These are phyloP conservation scores for Sequoia sempervirens DNA, from an alignment of 75 land plant species.

Conservation along the genomic window DNA sequence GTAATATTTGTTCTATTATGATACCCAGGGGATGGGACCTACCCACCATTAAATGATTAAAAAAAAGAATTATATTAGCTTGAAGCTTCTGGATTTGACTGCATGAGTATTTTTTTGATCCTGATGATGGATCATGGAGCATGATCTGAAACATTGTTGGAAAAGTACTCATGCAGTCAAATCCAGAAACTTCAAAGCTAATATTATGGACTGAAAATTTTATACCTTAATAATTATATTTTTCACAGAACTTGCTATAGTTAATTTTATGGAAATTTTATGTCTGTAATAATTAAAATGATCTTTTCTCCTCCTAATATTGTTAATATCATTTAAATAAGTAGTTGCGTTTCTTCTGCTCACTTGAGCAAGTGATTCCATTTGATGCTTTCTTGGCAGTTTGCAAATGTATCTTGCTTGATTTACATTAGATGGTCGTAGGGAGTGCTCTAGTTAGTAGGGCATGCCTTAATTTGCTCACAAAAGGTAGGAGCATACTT, in stretches of 20 bases:
- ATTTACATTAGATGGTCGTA: neutral
- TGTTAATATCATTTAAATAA: neutral
- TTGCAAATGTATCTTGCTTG: neutral
- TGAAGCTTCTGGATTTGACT: too few relatives aligned
- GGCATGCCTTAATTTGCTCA: neutral
- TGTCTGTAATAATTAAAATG: neutral
- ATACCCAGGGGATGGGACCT: too few relatives aligned
- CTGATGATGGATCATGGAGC: too few relatives aligned
- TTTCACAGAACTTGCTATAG: neutral
- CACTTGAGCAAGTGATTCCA: neutral
- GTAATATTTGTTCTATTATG: too few relatives aligned
- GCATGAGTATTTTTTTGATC: too few relatives aligned
- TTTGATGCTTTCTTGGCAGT: neutral
- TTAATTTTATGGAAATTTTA: neutral
- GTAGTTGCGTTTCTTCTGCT: neutral
- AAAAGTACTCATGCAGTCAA: too few relatives aligned
- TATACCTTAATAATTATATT: too few relatives aligned
- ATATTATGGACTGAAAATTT: too few relatives aligned
- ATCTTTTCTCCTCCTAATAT: neutral
- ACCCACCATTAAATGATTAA: too few relatives aligned
- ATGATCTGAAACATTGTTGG: too few relatives aligned
- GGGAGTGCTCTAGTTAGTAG: neutral
- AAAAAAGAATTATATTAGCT: too few relatives aligned
- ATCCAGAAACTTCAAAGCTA: too few relatives aligned
- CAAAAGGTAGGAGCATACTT: neutral